A percentile compares a stretch with the other conserved stretches of the same genome.
Evolutionary conservation across 2,329 filamentous ascomycete species (phyloP).

Genomic region (Rutstroemia sp.): DNA sequence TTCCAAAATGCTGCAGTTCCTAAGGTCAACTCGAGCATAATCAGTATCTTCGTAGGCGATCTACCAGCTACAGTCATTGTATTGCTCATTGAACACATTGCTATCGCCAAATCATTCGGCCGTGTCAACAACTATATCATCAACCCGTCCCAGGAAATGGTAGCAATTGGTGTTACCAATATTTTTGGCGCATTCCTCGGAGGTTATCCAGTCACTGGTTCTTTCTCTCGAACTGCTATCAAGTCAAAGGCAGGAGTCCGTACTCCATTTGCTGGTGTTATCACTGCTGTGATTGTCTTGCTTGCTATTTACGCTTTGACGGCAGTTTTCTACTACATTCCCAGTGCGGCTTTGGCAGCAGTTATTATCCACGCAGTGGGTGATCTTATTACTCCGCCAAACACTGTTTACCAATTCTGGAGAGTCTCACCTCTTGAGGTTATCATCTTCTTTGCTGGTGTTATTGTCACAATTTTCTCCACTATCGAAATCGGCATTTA

Average conservation of each 20-base stretch:
- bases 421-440: constrained; percentile 84
- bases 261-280: constrained; percentile 82
- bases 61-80: constrained; percentile 86
- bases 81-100: constrained; percentile 93
- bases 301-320: constrained; percentile 85
- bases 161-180: constrained; percentile 88
- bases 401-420: constrained; percentile 94
- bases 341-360: constrained; percentile 68
- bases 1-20: constrained; percentile 77
- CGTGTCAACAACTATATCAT: constrained; percentile 95
- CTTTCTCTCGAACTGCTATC: constrained; percentile 93
- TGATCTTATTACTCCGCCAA: constrained; percentile 84
- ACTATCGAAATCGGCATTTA: constrained; percentile 93
- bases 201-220: constrained; percentile 86
- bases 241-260: constrained; percentile 94
- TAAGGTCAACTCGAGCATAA: constrained; percentile 54
- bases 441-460: constrained; percentile 86
- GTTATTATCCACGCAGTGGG: constrained; percentile 96
- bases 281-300: constrained; percentile 79
- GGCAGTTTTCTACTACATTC: constrained; percentile 89
- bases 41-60: constrained; percentile 61
- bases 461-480: constrained; percentile 81
- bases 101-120: constrained; percentile 94
- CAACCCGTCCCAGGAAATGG: constrained; percentile 90
- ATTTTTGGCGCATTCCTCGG: constrained; percentile 87